Evolutionary conservation across 768 basidiomycete genomes (phyloP).

Genomic region (Tricholoma hemisulphureum): DNA sequence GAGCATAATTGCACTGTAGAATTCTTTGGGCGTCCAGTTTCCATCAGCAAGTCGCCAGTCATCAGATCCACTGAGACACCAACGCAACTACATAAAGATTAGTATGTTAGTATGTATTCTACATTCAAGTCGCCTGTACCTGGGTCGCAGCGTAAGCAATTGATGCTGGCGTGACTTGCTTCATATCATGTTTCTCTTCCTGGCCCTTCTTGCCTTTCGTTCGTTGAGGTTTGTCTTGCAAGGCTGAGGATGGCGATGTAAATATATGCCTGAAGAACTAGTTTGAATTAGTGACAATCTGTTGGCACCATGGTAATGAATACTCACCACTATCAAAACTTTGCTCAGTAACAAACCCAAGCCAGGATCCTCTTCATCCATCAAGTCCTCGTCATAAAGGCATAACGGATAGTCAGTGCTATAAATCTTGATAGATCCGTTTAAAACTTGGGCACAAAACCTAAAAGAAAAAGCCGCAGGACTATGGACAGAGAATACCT

Average conservation of each 20-base stretch:
- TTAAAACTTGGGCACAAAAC: background rate
- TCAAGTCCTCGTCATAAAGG: background rate
- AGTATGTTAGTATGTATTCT: background rate
- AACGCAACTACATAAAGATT: background rate
- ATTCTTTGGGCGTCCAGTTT: background rate
- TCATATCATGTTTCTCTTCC: background rate
- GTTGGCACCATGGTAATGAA: background rate
- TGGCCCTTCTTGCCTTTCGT: background rate
- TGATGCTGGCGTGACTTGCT: background rate
- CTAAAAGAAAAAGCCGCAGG: background rate
- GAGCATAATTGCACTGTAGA: background rate
- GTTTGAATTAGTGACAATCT: background rate
- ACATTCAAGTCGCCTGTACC: background rate
- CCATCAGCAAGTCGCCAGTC: background rate
- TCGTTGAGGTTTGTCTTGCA: background rate
- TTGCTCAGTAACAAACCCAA: background rate
- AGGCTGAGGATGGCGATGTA: background rate
- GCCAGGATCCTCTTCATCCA: background rate
- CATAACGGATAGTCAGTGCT: background rate
- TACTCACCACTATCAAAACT: background rate
- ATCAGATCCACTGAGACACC: background rate
- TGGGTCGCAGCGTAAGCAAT: background rate
- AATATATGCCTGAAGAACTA: slow-evolving; percentile 2
- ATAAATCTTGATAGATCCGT: background rate
- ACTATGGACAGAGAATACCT: background rate